Percentiles rank a stretch among this genome's conserved stretches.
phyloP scores from a whole-genome alignment of 169 alveolate species.

The Cytauxzoon felis region DNA sequence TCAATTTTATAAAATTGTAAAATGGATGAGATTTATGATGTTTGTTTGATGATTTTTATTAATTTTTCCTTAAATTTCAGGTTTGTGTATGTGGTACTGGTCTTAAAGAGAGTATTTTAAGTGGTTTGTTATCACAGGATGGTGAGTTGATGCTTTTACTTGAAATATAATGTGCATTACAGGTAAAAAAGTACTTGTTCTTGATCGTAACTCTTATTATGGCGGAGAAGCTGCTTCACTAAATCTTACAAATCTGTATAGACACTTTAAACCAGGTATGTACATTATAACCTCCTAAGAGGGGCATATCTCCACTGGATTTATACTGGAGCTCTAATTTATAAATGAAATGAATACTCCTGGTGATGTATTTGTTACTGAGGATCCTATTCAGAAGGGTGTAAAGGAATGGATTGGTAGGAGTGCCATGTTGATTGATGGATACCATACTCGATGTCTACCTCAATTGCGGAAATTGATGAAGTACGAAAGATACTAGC shows the following conservation, averaged over 20 bases:
- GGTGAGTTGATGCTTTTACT: constrained; percentile 13
- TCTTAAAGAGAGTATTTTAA: constrained; percentile 93
- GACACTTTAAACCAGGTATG: constrained; percentile 86
- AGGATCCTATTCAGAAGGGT: too few species aligned
- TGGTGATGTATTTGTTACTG: too few species aligned
- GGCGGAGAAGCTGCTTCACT: constrained; percentile 99
- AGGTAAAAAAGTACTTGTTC: constrained; percentile 94
- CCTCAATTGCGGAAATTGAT: too few species aligned
- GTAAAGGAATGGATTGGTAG: neutral
- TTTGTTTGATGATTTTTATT: neutral
- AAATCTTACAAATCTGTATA: constrained; percentile 92
- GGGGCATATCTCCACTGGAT: neutral
- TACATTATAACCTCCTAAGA: neutral
- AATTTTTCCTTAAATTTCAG: neutral
- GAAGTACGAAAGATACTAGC: too few species aligned
- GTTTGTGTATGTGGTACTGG: constrained; percentile 98
- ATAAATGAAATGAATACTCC: neutral
- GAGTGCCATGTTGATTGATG: neutral
- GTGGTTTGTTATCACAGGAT: constrained; percentile 91
- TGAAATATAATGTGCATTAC: constrained; percentile 11
- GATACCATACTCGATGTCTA: too few species aligned
- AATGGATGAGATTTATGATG: constrained; percentile 58
- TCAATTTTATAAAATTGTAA: too few species aligned
- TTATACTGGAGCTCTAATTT: neutral
- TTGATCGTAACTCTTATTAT: constrained; percentile 94